phyloP scores from a whole-genome alignment of 1,139 yeast species.

The Eremothecium cymbalariae region DNA sequence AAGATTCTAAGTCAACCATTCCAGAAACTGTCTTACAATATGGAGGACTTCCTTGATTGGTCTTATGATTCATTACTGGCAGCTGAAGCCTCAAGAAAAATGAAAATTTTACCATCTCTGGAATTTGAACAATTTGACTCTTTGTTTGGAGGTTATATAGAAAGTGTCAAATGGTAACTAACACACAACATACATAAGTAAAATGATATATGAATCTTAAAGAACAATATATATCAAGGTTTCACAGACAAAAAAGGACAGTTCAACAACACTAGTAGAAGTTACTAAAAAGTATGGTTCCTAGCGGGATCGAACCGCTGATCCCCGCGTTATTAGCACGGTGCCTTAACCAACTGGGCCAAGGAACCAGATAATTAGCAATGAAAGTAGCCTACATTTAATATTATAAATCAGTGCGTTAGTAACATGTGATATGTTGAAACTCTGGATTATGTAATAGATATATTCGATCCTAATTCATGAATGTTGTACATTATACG shows the following conservation, averaged over 20 bases:
- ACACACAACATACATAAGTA: too few relatives aligned
- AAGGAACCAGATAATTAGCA: constrained; percentile 17
- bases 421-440: too few relatives aligned
- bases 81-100: constrained; percentile 62
- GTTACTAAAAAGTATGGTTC: constrained; percentile 20
- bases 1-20: constrained; percentile 84
- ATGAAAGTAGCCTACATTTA: too few relatives aligned
- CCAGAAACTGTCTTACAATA: constrained; percentile 72
- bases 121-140: constrained; percentile 50
- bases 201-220: background rate
- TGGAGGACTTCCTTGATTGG: constrained; percentile 95
- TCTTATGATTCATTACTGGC: constrained; percentile 66
- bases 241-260: background rate
- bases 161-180: constrained; percentile 23
- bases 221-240: background rate
- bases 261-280: too few relatives aligned
- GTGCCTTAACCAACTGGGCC: constrained; percentile 29
- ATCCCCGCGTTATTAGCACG: constrained; percentile 28
- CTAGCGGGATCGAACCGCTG: constrained; percentile 29
- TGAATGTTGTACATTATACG: too few relatives aligned
- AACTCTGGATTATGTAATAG: too few relatives aligned
- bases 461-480: too few relatives aligned
- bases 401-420: too few relatives aligned
- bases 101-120: constrained; percentile 65
- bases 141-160: constrained; percentile 17